phyloP scores from a whole-genome alignment of 1,284 basidiomycete genomes.

The Flammula alnicola region DNA sequence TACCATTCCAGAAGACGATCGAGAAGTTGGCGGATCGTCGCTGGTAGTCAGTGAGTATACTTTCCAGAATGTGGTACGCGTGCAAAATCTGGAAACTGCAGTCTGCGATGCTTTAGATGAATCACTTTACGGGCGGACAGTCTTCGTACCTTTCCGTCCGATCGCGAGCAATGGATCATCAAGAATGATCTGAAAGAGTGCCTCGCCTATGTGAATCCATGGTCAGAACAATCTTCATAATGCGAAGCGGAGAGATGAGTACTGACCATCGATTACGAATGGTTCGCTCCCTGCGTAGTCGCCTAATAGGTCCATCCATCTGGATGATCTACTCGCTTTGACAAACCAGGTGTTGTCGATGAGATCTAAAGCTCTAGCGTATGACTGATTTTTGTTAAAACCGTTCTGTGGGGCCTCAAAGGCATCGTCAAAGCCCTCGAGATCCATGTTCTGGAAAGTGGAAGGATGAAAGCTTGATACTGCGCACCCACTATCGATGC shows the following conservation, averaged over 20 bases:
- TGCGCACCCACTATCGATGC: too few relatives aligned
- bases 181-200: conserved; percentile 61
- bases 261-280: conserved; percentile 67
- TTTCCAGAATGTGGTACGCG: conserved; percentile 59
- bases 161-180: conserved; percentile 62
- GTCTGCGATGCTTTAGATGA: conserved; percentile 36
- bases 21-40: conserved; percentile 61
- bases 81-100: conserved; percentile 66
- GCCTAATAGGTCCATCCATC: conserved; percentile 73
- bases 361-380: neutral
- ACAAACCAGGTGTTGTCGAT: conserved; percentile 44
- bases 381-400: too few relatives aligned
- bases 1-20: conserved; percentile 66
- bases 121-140: neutral
- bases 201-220: conserved; percentile 49
- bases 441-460: neutral
- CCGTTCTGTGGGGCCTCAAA: too few relatives aligned
- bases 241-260: neutral
- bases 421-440: conserved; percentile 6
- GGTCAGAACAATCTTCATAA: neutral
- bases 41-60: conserved; percentile 50
- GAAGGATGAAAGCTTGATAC: neutral
- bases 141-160: conserved; percentile 46
- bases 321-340: conserved; percentile 38
- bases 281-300: conserved; percentile 70